These are phyloP conservation scores for Cercophora sp. DNA, from an alignment of 495 filamentous ascomycete species.

Conservation along the genomic window DNA sequence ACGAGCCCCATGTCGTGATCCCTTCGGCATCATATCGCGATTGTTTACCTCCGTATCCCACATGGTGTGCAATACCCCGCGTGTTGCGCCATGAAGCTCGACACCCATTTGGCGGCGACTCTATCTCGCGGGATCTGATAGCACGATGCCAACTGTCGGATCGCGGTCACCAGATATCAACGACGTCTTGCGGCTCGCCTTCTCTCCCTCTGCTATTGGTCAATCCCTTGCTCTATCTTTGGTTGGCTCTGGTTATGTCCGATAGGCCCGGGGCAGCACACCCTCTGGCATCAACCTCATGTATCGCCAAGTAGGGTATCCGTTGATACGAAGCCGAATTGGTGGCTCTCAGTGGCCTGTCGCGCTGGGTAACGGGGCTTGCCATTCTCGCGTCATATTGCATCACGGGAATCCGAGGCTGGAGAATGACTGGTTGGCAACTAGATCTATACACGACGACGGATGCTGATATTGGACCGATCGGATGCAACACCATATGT, in stretches of 20 bases:
- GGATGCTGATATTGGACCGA: background rate
- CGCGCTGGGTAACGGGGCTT: constrained; percentile 1
- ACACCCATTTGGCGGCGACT: background rate
- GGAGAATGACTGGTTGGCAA: background rate
- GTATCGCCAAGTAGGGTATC: background rate
- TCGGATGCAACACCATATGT: background rate
- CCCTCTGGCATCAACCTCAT: too few species aligned
- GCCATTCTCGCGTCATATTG: constrained; percentile 28
- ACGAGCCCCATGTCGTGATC: background rate
- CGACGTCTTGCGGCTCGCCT: background rate
- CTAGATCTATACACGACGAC: background rate
- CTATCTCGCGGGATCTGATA: background rate
- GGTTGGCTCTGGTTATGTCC: too few species aligned
- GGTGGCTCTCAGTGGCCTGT: constrained; percentile 6
- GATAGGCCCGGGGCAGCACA: background rate
- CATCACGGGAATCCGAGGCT: constrained; percentile 13
- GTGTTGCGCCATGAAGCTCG: constrained; percentile 14
- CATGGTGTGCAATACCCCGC: constrained; percentile 18
- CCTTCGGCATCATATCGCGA: background rate
- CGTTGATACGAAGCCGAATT: background rate
- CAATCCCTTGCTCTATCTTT: too few species aligned
- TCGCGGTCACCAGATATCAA: background rate
- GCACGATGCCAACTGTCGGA: background rate
- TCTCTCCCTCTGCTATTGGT: background rate
- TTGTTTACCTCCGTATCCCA: background rate